Percentiles rank a stretch among this genome's conserved stretches.
Conservation (phyloP, 139 green algal genomes). For the Astrephomene gubernaculifera region DNA sequence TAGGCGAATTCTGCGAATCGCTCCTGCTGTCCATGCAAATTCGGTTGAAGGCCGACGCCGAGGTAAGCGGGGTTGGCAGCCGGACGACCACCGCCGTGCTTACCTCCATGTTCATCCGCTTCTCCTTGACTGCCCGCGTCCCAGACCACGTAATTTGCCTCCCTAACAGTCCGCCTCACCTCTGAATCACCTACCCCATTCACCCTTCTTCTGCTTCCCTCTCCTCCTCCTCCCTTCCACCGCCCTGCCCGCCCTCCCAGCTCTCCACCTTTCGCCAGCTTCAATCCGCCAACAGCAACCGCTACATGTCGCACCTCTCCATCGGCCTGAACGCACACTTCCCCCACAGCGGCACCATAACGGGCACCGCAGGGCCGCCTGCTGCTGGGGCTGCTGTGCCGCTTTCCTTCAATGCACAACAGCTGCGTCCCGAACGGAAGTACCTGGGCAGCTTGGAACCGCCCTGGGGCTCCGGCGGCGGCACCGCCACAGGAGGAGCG, state of each 20-base stretch:
- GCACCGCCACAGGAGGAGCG: neutral
- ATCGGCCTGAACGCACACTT: neutral
- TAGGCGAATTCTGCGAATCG: slow-evolving; percentile 34
- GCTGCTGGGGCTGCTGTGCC: neutral
- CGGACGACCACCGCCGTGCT: neutral
- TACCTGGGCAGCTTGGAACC: slow-evolving; percentile 2
- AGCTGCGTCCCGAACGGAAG: neutral
- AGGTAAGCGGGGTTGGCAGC: neutral
- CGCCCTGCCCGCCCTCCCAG: neutral
- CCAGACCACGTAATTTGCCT: neutral
- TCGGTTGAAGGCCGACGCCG: slow-evolving; percentile 21
- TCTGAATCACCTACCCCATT: neutral
- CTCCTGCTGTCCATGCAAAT: slow-evolving; percentile 37
- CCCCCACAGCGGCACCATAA: neutral
- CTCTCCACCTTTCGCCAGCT: slow-evolving; percentile 19
- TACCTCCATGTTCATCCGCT: neutral
- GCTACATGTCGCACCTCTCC: neutral
- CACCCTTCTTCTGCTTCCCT: neutral
- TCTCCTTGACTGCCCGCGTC: neutral
- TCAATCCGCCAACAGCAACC: neutral
- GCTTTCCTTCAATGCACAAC: neutral
- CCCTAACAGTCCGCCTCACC: neutral
- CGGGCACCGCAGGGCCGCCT: neutral
- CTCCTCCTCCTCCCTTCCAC: neutral
- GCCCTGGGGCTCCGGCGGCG: neutral